Conservation (phyloP, 2,329 filamentous ascomycete species). For the Penicillium sp. region DNA sequence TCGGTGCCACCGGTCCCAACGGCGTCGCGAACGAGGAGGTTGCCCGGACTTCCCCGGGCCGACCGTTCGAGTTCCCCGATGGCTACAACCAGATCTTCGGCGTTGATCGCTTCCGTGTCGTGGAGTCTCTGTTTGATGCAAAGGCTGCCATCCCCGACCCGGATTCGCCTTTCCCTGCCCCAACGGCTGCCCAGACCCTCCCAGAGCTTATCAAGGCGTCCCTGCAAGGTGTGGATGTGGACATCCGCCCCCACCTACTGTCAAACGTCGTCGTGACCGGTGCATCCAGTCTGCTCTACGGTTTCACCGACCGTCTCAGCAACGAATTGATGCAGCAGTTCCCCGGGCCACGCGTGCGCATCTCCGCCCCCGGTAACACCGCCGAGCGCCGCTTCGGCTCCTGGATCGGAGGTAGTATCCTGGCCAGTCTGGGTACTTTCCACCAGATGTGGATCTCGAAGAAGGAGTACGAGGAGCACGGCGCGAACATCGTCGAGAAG, state of each 20-base stretch:
- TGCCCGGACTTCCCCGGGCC: constrained; percentile 68
- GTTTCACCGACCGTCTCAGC: constrained; percentile 87
- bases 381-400: constrained; percentile 87
- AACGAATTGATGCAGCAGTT: constrained; percentile 77
- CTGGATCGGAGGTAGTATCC: constrained; percentile 95
- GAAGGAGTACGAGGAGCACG: constrained; percentile 98
- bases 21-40: constrained; percentile 70
- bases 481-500: constrained; percentile 86
- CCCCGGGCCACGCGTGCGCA: constrained; percentile 80
- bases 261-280: constrained; percentile 92
- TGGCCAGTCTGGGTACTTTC: constrained; percentile 93
- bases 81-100: constrained; percentile 95
- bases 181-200: constrained; percentile 73
- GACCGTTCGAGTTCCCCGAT: constrained; percentile 95
- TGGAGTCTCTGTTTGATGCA: constrained; percentile 89
- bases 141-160: constrained; percentile 62
- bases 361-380: constrained; percentile 80
- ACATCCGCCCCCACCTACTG: constrained; percentile 77
- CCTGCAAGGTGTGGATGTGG: constrained; percentile 78
- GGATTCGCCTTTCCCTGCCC: constrained; percentile 47
- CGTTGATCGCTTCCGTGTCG: constrained; percentile 77
- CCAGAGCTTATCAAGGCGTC: constrained; percentile 76
- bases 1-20: constrained; percentile 50
- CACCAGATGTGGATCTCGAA: constrained; percentile 99
- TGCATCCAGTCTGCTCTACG: constrained; percentile 79